Evolutionary conservation across 345 rosid species (phyloP).

Genomic region (Schrenkiella parvula): DNA sequence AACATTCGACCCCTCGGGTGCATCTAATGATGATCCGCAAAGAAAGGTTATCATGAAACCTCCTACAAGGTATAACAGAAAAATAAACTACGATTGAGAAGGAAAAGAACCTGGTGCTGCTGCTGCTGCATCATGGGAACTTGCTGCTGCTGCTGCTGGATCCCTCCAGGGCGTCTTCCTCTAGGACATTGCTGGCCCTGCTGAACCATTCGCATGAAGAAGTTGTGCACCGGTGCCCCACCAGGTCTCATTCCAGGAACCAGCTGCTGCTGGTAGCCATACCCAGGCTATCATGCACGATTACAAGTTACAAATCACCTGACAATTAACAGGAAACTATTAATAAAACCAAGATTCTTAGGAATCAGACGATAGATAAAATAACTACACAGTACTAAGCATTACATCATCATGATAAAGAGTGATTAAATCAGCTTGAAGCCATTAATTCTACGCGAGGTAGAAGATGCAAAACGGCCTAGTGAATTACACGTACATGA

Average conservation of each 20-base stretch:
- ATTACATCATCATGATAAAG: background rate
- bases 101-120: slow-evolving; percentile 46
- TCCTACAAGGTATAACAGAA: background rate
- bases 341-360: background rate
- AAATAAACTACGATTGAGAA: background rate
- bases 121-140: slow-evolving; percentile 68
- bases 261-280: slow-evolving; percentile 90
- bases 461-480: background rate
- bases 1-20: slow-evolving; percentile 65
- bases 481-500: background rate
- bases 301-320: background rate
- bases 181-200: slow-evolving; percentile 89
- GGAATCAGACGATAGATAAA: background rate
- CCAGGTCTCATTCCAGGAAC: slow-evolving; percentile 93
- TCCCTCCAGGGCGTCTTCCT: slow-evolving; percentile 60
- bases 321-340: background rate
- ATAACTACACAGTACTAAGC: background rate
- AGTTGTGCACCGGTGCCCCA: slow-evolving; percentile 68
- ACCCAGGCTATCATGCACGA: slow-evolving; percentile 57
- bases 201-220: slow-evolving; percentile 87
- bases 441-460: background rate
- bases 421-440: background rate
- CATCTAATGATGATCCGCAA: slow-evolving; percentile 43
- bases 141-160: slow-evolving; percentile 83
- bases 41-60: background rate